These are phyloP conservation scores for Knoxdaviesia capensis DNA, from an alignment of 2,329 filamentous ascomycete species.

Conservation along the genomic window DNA sequence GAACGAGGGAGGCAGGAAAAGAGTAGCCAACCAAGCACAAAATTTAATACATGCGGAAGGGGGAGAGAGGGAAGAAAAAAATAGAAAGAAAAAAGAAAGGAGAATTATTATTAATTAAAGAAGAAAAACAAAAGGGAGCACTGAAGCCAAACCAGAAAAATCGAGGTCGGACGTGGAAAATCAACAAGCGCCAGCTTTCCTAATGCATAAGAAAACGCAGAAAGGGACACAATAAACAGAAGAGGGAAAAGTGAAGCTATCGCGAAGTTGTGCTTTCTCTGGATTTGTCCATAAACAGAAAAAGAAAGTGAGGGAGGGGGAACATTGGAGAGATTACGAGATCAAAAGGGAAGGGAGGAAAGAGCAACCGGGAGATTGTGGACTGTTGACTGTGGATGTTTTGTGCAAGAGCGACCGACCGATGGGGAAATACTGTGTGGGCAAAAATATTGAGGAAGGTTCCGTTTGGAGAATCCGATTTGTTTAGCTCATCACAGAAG, in stretches of 20 bases:
- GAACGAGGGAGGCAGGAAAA: conserved; percentile 2
- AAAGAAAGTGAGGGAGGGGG: background rate
- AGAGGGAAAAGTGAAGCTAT: background rate
- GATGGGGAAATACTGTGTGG: too few relatives aligned
- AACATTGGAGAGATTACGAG: background rate
- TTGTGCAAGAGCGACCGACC: too few relatives aligned
- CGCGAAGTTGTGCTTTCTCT: background rate
- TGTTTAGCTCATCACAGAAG: too few relatives aligned
- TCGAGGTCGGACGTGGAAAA: background rate
- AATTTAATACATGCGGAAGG: background rate
- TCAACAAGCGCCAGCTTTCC: background rate
- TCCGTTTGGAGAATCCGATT: too few relatives aligned
- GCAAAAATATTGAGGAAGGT: too few relatives aligned
- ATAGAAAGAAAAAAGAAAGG: conserved; percentile 1
- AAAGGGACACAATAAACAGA: conserved; percentile 2
- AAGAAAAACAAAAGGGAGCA: background rate
- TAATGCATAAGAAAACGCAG: conserved; percentile 1
- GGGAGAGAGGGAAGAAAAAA: conserved; percentile 1
- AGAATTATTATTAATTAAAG: background rate
- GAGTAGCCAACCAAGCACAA: conserved; percentile 1
- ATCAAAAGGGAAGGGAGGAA: background rate
- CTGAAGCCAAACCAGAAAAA: background rate
- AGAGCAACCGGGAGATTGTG: background rate
- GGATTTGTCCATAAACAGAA: background rate
- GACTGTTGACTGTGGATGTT: too few relatives aligned